These are phyloP conservation scores for Phytophthora boehmeriae DNA, from an alignment of 352 stramenopile genomes.

Conservation along the genomic window DNA sequence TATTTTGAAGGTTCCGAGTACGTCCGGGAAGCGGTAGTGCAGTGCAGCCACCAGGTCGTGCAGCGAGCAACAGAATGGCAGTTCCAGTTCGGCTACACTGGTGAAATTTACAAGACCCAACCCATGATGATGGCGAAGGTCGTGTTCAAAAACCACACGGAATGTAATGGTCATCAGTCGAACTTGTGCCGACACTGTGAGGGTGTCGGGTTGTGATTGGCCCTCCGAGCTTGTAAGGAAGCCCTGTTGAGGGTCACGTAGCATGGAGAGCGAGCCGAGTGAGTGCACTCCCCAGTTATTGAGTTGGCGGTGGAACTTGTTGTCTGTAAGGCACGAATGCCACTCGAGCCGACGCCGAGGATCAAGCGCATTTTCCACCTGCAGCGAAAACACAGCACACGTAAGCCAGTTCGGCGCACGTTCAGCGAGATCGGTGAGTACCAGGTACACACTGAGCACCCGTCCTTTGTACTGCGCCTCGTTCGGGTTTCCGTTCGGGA, in stretches of 20 bases:
- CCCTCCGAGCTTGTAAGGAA: slow-evolving; percentile 38
- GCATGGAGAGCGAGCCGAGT: slow-evolving; percentile 56
- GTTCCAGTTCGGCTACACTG: slow-evolving; percentile 46
- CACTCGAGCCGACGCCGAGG: slow-evolving; percentile 63
- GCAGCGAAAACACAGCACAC: slow-evolving; percentile 78
- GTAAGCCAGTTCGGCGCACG: slow-evolving; percentile 72
- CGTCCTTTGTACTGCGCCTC: slow-evolving; percentile 68
- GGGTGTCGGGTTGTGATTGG: slow-evolving; percentile 38
- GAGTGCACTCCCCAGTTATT: slow-evolving; percentile 88
- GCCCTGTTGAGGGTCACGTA: slow-evolving; percentile 59
- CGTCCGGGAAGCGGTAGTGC: slow-evolving; percentile 27
- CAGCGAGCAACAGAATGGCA: slow-evolving; percentile 76
- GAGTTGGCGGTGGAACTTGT: slow-evolving; percentile 77
- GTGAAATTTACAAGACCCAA: slow-evolving; percentile 67
- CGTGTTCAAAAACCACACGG: slow-evolving; percentile 62
- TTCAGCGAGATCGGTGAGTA: slow-evolving; percentile 70
- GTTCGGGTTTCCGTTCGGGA: slow-evolving; percentile 82
- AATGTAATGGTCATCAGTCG: slow-evolving; percentile 84
- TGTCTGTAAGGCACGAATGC: slow-evolving; percentile 84
- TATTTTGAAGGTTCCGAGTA: slow-evolving; percentile 30
- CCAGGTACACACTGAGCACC: slow-evolving; percentile 80
- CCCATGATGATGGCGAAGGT: slow-evolving; percentile 55
- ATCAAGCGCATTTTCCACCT: slow-evolving; percentile 58
- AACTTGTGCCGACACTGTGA: slow-evolving; percentile 71
- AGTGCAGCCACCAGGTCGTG: slow-evolving; percentile 57